A percentile compares a stretch with the other conserved stretches of the same genome.
phyloP scores from a whole-genome alignment of 176 grass and related monocot species.

The Dendrocalamus sinicus region DNA sequence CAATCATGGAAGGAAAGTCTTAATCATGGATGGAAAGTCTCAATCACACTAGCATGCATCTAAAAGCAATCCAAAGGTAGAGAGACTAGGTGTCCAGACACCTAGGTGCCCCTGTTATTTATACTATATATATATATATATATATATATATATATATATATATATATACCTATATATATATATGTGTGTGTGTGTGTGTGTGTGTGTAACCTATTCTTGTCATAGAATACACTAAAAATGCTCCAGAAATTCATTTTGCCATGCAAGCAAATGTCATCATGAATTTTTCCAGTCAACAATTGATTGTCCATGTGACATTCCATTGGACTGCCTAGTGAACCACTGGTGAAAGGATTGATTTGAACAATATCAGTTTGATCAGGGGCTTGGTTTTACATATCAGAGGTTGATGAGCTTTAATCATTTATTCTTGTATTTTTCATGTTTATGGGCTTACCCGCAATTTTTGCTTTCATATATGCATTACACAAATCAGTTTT shows the following conservation, averaged over 20 bases:
- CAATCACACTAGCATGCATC: too few relatives aligned
- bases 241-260: neutral
- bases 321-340: neutral
- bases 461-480: slow-evolving; percentile 26
- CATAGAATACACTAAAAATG: neutral
- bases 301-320: slow-evolving; percentile 16
- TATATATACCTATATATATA: too few relatives aligned
- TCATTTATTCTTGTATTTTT: neutral
- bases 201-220: neutral
- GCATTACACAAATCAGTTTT: neutral
- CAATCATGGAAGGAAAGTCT: too few relatives aligned
- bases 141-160: too few relatives aligned
- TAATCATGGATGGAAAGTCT: too few relatives aligned
- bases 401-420: neutral
- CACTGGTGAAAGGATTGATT: neutral
- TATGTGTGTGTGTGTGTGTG: too few relatives aligned
- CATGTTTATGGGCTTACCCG: neutral
- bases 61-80: too few relatives aligned
- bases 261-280: neutral
- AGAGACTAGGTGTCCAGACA: too few relatives aligned
- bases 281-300: neutral
- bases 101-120: too few relatives aligned
- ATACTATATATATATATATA: too few relatives aligned
- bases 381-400: slow-evolving; percentile 13
- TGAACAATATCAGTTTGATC: neutral